Conservation (phyloP, 2,329 filamentous ascomycete genomes). For the Penicillium sp. region DNA sequence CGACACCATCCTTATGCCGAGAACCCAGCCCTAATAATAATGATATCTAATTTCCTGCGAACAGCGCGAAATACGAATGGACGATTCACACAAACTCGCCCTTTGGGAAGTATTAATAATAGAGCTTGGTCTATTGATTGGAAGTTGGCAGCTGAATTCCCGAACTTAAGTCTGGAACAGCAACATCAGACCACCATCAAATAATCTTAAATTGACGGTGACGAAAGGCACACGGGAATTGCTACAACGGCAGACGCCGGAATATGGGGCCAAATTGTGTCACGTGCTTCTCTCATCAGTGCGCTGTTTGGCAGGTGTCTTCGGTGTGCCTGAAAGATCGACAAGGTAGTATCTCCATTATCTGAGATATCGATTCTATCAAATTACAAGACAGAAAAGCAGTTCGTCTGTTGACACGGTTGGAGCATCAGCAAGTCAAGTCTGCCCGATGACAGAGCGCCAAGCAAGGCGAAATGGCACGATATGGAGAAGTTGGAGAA, state of each 20-base stretch:
- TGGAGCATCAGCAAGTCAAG: not conserved
- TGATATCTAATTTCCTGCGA: not conserved
- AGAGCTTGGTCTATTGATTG: not conserved
- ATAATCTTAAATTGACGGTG: not conserved
- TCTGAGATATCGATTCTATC: not conserved
- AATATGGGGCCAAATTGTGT: constrained; percentile 14
- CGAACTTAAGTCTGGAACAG: not conserved
- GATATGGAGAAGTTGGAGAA: constrained; percentile 9
- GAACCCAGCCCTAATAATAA: constrained; percentile 23
- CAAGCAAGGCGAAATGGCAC: not conserved
- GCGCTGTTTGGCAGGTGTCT: not conserved
- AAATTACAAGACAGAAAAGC: not conserved
- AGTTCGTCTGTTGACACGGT: not conserved
- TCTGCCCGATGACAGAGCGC: not conserved
- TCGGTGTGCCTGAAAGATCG: not conserved
- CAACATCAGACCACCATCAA: not conserved
- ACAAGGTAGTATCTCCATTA: not conserved
- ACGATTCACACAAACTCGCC: constrained; percentile 9
- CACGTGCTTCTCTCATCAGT: constrained; percentile 5
- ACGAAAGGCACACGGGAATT: not conserved
- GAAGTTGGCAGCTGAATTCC: not conserved
- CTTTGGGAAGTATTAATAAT: not conserved
- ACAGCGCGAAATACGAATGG: constrained; percentile 15
- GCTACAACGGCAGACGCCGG: constrained; percentile 21
- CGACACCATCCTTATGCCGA: constrained; percentile 19